Evolutionary conservation across 2,329 filamentous ascomycete genomes (phyloP).

Genomic region (Fusarium sp.): DNA sequence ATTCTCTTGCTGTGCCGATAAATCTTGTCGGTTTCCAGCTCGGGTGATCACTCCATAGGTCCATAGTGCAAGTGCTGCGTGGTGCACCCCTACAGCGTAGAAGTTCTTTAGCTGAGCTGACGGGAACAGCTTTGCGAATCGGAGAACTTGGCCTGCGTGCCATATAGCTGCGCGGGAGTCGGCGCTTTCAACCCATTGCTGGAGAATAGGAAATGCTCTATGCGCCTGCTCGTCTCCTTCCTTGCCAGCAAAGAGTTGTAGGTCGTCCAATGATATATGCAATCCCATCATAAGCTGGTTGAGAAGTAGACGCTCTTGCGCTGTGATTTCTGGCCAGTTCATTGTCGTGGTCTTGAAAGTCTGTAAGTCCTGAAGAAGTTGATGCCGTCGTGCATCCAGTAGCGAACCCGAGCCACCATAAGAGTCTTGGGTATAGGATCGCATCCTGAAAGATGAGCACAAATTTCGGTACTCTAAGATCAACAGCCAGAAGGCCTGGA

Average conservation of each 20-base stretch:
- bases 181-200: slow-evolving; percentile 68
- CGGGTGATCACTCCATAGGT: slow-evolving; percentile 71
- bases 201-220: slow-evolving; percentile 67
- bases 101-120: slow-evolving; percentile 71
- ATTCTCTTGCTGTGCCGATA: slow-evolving; percentile 53
- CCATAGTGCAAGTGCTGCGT: slow-evolving; percentile 77
- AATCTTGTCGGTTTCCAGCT: slow-evolving; percentile 53
- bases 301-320: slow-evolving; percentile 62
- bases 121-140: slow-evolving; percentile 68
- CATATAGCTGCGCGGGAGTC: slow-evolving; percentile 72
- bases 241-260: slow-evolving; percentile 76
- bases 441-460: slow-evolving; percentile 61
- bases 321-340: slow-evolving; percentile 59
- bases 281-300: slow-evolving; percentile 72
- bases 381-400: slow-evolving; percentile 69
- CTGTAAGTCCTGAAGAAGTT: slow-evolving; percentile 70
- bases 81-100: slow-evolving; percentile 76
- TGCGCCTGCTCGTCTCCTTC: slow-evolving; percentile 75
- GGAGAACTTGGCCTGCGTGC: slow-evolving; percentile 76
- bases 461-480: slow-evolving; percentile 76
- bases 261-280: slow-evolving; percentile 72
- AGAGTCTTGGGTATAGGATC: slow-evolving; percentile 59
- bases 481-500: slow-evolving; percentile 74
- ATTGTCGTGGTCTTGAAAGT: slow-evolving; percentile 60
- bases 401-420: slow-evolving; percentile 59